Base-by-base conservation (phyloP, 1,139 yeast genomes). In the Magnusiomyces sp. region DNA sequence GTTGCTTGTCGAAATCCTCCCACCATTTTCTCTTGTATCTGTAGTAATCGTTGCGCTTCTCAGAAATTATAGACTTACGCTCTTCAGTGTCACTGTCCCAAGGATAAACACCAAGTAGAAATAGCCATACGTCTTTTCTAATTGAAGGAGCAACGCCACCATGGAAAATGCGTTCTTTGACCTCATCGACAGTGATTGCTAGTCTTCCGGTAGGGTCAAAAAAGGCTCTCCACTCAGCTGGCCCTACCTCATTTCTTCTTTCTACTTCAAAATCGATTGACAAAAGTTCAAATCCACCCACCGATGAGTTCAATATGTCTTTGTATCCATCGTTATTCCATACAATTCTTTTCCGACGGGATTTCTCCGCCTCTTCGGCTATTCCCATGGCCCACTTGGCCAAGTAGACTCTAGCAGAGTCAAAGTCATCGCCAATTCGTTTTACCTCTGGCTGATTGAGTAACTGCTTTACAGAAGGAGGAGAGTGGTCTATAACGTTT, bases 301-400 rank as follows among this genome's bases (percentile, higher is more conserved):
- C 79, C 43, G 86, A 68, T 44, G 81, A 67, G 57, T 79, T 80
- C 52, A 86, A 69, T 56, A 80, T 76, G 55, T 77, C 77, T 29
- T 59, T 61, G 47, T 61, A 60, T 2, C 63, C 63, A n/a, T 50
- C 55, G n/a, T 52, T 54, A 31, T 67, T 62, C 71, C 72, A 69
- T n/a, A 70, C 67, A 36, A 69, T 61, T 49, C 71, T 69, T 58
- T 73, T 72, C 44, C 75, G 72, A 53, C 85, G 81, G 45, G 84
- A 78, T 57, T 76, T 77, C 60, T 87, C 94, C 1, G 96, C 95
- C 63, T 92, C 95, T 60, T 89, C 94, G 58, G 92, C 94, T 27
- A 92, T 95, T 40, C 89, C 89, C 60, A 88, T 77, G 0, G 98
- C 97, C 98, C 98, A 92, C 69, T 89, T 89, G 4, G 98, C 97